Percentiles rank a stretch among this genome's conserved stretches.
phyloP scores from a whole-genome alignment of 192 early-diverging fungal species.

The Backusella luteola region DNA sequence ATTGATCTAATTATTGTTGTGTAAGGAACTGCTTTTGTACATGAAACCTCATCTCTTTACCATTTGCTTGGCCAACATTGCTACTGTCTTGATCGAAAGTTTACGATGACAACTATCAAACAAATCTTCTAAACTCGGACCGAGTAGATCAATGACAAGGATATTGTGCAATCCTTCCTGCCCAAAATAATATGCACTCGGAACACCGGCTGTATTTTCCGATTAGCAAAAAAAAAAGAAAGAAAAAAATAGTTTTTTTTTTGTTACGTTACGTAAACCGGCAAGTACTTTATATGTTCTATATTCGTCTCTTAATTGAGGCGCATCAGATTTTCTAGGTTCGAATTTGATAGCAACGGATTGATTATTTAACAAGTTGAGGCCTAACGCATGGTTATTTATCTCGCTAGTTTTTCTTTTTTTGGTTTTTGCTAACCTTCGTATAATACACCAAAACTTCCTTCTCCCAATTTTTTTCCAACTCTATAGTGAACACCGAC shows the following conservation, averaged over 20 bases:
- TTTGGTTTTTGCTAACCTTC: conserved; percentile 67
- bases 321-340: conserved; percentile 94
- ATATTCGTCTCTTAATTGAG: conserved; percentile 96
- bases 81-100: conserved; percentile 91
- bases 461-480: conserved; percentile 96
- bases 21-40: background rate
- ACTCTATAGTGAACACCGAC: conserved; percentile 97
- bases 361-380: conserved; percentile 87
- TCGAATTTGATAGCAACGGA: conserved; percentile 97
- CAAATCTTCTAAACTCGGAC: conserved; percentile 91
- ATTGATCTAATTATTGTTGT: conserved; percentile 41
- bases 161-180: conserved; percentile 97
- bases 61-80: conserved; percentile 97
- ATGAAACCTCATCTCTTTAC: conserved; percentile 38
- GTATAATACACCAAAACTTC: conserved; percentile 97
- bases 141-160: conserved; percentile 91
- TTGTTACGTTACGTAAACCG: conserved; percentile 50
- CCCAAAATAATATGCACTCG: conserved; percentile 93
- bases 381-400: conserved; percentile 44
- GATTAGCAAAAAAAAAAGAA: background rate
- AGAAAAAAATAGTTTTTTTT: background rate
- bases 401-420: background rate
- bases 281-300: conserved; percentile 92
- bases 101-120: conserved; percentile 94
- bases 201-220: conserved; percentile 72